These are phyloP conservation scores for Mychonastes homosphaera DNA, from an alignment of 139 green algal genomes.

Conservation along the genomic window DNA sequence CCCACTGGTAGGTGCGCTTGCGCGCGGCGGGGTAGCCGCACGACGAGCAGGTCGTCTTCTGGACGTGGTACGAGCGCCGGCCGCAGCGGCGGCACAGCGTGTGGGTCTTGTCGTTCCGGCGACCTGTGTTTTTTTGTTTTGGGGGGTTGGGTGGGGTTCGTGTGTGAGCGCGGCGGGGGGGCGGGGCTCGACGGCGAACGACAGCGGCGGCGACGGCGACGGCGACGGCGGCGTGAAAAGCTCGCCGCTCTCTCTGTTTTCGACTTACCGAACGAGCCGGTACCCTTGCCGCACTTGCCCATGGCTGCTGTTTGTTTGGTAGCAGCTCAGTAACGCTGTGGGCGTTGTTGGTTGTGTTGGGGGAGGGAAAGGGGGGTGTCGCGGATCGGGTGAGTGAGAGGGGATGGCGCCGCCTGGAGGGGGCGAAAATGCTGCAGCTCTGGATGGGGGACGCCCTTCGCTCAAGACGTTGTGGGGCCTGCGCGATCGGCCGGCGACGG, in stretches of 20 bases:
- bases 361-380: no score
- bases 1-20: constrained; percentile 96
- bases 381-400: no score
- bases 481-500: no score
- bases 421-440: no score
- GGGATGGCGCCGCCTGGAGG: no score
- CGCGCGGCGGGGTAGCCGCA: constrained; percentile 91
- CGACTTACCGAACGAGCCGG: constrained; percentile 77
- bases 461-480: no score
- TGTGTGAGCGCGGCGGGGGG: background rate
- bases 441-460: no score
- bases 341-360: no score
- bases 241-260: background rate
- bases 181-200: background rate
- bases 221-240: background rate
- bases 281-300: constrained; percentile 92
- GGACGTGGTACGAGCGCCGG: constrained; percentile 83
- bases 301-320: constrained; percentile 43
- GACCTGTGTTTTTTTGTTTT: no score
- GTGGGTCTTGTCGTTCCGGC: constrained; percentile 83
- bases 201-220: background rate
- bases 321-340: no score
- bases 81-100: constrained; percentile 90
- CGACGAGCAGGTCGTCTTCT: constrained; percentile 84
- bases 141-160: constrained; percentile 7